Evolutionary conservation across 2,329 filamentous ascomycete genomes (phyloP), one percentile per base, ranked within the genome.

Genomic region (Capronia epimyces): DNA sequence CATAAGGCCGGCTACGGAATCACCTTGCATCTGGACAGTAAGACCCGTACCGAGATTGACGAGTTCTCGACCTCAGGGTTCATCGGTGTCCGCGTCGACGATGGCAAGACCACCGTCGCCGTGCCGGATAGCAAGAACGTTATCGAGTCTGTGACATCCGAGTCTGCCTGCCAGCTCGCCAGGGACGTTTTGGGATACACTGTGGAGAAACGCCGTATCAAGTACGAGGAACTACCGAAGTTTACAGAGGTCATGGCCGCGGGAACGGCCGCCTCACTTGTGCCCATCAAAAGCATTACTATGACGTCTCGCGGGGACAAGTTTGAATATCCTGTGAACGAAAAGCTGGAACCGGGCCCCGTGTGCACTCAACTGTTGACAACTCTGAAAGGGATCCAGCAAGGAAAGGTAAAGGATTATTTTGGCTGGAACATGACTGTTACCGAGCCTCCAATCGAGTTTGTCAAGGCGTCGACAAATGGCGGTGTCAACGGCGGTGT

Each of bases 61-160:
- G 91, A 98, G 76, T 98, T 97, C 67, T 93, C 86, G 60, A 97
- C 93, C 0, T 90, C 85, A 57, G 91, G 89, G 1, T 97, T 98
- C 68, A 86, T 97, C 58, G 93, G 89, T 2, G 85, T 87, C 4
- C 75, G 79, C 59, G 77, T 77, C 49, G 74, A 82, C 37, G 79
- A 76, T 2, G 75, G 64, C 22, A 56, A 57, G 6, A 58, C 57
- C 10, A 91, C 86, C 6, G 73, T 97, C 2, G 83, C 93, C 3
- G 83, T 93, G n/a, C 90, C 91, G 0, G 86, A 94, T 68, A 91
- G 86, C 63, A 84, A 82, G 64, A 89, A 84, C 63, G 87, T 94
- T 34, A 96, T 97, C 65, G 82, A 89, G 64, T 93, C 80, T 43
- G 87, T 95, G 37, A 96, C 89, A 2, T 86, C 84, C 50, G 82